Percentiles rank a stretch among this genome's conserved stretches.
phyloP scores from a whole-genome alignment of 192 early-diverging fungal species.

The Backusella tuberculispora region DNA sequence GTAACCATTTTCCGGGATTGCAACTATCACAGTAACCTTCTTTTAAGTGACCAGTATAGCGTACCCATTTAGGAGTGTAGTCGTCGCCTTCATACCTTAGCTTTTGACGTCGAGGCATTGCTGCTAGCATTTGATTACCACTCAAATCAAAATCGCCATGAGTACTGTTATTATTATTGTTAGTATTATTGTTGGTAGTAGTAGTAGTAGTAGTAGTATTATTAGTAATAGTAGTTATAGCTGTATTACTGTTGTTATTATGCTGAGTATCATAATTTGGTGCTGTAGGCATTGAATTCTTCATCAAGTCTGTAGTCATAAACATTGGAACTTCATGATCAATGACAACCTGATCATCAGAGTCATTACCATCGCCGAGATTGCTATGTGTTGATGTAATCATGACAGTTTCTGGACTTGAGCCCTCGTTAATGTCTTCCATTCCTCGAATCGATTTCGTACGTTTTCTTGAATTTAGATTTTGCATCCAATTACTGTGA shows the following conservation, averaged over 20 bases:
- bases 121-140: conserved; percentile 19
- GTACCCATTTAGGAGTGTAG: conserved; percentile 85
- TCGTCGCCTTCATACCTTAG: conserved; percentile 70
- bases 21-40: conserved; percentile 86
- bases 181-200: not conserved
- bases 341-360: not conserved
- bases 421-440: not conserved
- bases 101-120: conserved; percentile 67
- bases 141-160: conserved; percentile 8
- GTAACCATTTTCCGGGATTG: conserved; percentile 82
- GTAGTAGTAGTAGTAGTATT: not conserved
- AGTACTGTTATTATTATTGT: not conserved
- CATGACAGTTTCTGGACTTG: conserved; percentile 17
- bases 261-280: not conserved
- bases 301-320: not conserved
- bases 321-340: conserved; percentile 1
- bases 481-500: not conserved
- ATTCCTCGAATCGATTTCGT: conserved; percentile 14
- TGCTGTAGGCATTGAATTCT: not conserved
- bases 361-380: not conserved
- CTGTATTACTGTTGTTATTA: not conserved
- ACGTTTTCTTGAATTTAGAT: conserved; percentile 5
- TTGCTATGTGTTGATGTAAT: not conserved
- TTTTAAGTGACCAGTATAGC: conserved; percentile 74
- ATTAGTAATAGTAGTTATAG: not conserved